A percentile compares a stretch with the other conserved stretches of the same genome.
These are phyloP conservation scores for Globisporangium canariense DNA, from an alignment of 352 stramenopile species.

Conservation along the genomic window DNA sequence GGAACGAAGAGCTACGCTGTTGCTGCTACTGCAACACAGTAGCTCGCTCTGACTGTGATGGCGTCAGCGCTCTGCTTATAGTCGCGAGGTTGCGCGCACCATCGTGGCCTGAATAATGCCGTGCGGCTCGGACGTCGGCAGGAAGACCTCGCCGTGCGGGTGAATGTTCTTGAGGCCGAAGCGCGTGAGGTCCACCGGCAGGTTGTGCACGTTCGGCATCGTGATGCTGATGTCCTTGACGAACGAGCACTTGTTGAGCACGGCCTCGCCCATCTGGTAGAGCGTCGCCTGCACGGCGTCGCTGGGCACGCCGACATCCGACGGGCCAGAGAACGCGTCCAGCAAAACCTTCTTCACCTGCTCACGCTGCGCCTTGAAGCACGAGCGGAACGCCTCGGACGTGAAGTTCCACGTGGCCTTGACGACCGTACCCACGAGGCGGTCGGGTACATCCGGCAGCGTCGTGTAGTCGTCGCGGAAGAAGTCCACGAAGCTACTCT, in stretches of 20 bases:
- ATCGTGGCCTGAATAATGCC: slow-evolving; percentile 87
- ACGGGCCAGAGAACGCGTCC: slow-evolving; percentile 72
- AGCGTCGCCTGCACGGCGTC: slow-evolving; percentile 82
- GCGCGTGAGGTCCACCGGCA: slow-evolving; percentile 79
- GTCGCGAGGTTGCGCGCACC: slow-evolving; percentile 50
- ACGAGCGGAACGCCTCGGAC: slow-evolving; percentile 26
- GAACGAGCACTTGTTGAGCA: slow-evolving; percentile 58
- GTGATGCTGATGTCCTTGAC: slow-evolving; percentile 74
- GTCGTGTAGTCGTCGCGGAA: slow-evolving; percentile 82
- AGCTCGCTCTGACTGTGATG: not conserved
- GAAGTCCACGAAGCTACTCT: slow-evolving; percentile 86
- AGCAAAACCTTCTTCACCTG: slow-evolving; percentile 69
- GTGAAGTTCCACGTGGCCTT: slow-evolving; percentile 77
- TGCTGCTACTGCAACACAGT: not conserved
- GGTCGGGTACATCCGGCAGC: slow-evolving; percentile 69
- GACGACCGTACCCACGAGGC: slow-evolving; percentile 73
- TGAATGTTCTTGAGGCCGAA: slow-evolving; percentile 87
- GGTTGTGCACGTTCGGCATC: slow-evolving; percentile 90
- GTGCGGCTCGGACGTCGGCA: slow-evolving; percentile 82
- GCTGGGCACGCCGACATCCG: slow-evolving; percentile 70
- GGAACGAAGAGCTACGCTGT: slow-evolving; percentile 2
- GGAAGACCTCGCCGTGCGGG: slow-evolving; percentile 86
- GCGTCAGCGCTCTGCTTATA: slow-evolving; percentile 25
- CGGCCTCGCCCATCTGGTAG: slow-evolving; percentile 84
- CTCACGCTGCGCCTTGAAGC: slow-evolving; percentile 41